Evolutionary conservation across 2,329 filamentous ascomycete species (phyloP), one percentile per base, ranked within the genome.

Genomic region (Scolecobasidium constrictum): DNA sequence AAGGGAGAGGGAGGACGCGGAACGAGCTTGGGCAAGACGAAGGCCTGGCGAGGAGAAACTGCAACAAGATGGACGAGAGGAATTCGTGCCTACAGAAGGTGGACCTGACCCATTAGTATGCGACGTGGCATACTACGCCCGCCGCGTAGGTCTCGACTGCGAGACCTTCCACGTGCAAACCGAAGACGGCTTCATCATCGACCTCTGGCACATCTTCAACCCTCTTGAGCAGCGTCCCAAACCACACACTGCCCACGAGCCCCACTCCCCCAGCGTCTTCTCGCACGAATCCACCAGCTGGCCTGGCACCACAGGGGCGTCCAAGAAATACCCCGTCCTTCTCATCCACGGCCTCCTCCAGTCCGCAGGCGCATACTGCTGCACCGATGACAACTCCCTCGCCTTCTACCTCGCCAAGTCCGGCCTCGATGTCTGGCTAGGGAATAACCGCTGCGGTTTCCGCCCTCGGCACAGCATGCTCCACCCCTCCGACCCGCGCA

Each of bases 361-460:
- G 63, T 88, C 82, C 42, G 77, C 86, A 0, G 88, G 90, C 3
- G 84, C 88, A 1, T 95, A 86, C 57, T 94, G 87, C 60, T 80
- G 81, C 49, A 94, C 90, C 56, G 88, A 94, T 53, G 87, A 94
- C 48, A 78, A 86, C 50, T 90, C 83, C 19, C 71, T 95, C 5
- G 88, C 90, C 1, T 95, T 95, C 62, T 94, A 82, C 65, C 77
- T 96, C 5, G 87, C 84, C 61, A 94, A 94, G 62, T 79, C 83
- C 0, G 88, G 88, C 1, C 95, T 86, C 60, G 90, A 96, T 58
- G 86, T 96, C 31, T 96, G 88, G 88, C 71, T 95, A 13, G 90
- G 90, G 4, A 94, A 94, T 63, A 95, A 94, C 56, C 75, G 90
- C 16, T 94, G 87, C 56, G 88, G 88, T 1, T 86, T 92, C 61